Evolutionary conservation across 305 asterid species (phyloP).

Genomic region (Solanum hybrid): DNA sequence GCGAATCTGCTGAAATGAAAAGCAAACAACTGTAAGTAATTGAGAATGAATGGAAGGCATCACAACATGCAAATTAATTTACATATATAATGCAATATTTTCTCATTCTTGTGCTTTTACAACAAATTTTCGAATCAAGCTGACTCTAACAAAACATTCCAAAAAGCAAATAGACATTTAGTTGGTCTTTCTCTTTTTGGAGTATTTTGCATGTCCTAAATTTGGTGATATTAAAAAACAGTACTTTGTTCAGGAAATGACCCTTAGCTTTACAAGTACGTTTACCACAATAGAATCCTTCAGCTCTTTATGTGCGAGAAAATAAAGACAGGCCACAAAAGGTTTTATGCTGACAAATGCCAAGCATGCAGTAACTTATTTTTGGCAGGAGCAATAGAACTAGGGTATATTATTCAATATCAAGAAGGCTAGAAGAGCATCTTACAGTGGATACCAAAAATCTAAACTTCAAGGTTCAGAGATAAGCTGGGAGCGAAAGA

Average conservation of each 20-base stretch:
- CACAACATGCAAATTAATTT: not conserved
- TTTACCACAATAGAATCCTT: not conserved
- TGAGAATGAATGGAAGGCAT: not conserved
- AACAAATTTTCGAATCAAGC: not conserved
- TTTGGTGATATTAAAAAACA: not conserved
- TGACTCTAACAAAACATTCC: not conserved
- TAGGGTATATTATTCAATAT: not conserved
- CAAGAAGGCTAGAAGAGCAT: not conserved
- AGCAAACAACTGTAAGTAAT: not conserved
- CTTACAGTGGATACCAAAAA: not conserved
- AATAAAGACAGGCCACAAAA: not conserved
- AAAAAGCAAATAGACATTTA: not conserved
- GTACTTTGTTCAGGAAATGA: not conserved
- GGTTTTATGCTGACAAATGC: not conserved
- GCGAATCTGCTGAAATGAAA: constrained; percentile 54
- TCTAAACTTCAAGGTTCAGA: not conserved
- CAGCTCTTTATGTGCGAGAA: not conserved
- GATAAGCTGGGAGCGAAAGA: not conserved
- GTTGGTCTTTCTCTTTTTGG: not conserved
- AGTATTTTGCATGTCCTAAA: not conserved
- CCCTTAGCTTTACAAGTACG: not conserved
- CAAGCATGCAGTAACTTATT: not conserved
- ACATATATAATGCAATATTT: not conserved
- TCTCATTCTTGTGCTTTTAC: not conserved
- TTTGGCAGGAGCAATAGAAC: not conserved